Evolutionary conservation across 495 filamentous ascomycete species (phyloP), one percentile per base, ranked within the genome.

Genomic region (Hypoxylon subgilvum): DNA sequence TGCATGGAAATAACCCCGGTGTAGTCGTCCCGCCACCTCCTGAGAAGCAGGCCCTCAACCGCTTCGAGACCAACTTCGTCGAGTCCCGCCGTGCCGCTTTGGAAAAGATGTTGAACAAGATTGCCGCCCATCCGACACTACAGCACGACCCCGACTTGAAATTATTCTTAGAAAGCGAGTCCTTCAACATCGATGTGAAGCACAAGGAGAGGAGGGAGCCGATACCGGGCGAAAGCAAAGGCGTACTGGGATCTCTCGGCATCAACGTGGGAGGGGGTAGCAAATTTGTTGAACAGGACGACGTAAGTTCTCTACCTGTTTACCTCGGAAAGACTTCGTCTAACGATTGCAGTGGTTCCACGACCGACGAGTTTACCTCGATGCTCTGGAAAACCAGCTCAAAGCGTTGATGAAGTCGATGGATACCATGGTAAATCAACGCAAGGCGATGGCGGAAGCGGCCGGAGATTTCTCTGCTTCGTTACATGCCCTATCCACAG

Each of bases 251-350:
- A 63, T 86, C 86, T 10, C 82, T 97, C 49, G 90, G 90, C 14
- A 85, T 96, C 32, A 84, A 77, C 48, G 84, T 90, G 23, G 90
- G 91, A 19, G 74, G 81, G 17, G 83, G 86, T 23, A 78, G 75
- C 41, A 98, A 98, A 72, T 98, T 97, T 74, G 87, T 97, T 34
- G 94, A 98, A 69, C 95, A 96, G 65, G 94, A 98, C 74, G 94
- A 98, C 73, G 90, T 94, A 76, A 81, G 86, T 81, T 56, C 52
- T 38, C 25, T 23, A n/a, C 12, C n/a, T n/a, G n/a, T 23, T 23
- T 35, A 23, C 52, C 35, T 52, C 13, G 57, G 53, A 31, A 38
- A 53, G 13, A 25, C 46, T 16, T 3, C 12, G 19, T 41, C 55
- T 58, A 48, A 51, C 13, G 12, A 27, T 6, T 3, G 25, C 52